Conservation (phyloP, 352 stramenopile species). For the Albugo laibachii region DNA sequence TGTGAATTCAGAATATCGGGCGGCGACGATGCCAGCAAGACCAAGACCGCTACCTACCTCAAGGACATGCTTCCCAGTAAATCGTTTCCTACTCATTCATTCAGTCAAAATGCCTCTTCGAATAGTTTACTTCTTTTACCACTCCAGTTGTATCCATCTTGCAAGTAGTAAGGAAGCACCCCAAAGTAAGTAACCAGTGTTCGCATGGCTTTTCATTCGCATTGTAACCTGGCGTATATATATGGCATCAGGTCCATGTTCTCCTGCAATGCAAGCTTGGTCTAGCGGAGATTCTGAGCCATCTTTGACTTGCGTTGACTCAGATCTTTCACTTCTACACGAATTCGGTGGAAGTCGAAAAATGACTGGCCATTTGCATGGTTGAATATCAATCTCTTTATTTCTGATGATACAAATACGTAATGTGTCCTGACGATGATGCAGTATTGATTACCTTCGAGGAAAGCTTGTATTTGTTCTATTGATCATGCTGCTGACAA, state of each 20-base stretch:
- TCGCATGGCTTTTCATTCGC: conserved; percentile 71
- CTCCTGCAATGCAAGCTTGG: too few relatives aligned
- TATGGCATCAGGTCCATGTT: background rate
- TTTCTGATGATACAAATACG: too few relatives aligned
- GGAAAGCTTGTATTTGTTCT: too few relatives aligned
- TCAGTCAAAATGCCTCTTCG: background rate
- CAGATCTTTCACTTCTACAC: too few relatives aligned
- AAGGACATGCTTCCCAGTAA: conserved; percentile 43
- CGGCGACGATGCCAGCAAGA: conserved; percentile 55
- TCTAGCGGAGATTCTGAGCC: too few relatives aligned
- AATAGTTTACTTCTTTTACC: conserved; percentile 1
- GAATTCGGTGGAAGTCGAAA: too few relatives aligned
- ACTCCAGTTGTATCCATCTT: conserved; percentile 62
- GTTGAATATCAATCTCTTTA: too few relatives aligned
- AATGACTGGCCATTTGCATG: too few relatives aligned
- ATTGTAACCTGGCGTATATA: conserved; percentile 45
- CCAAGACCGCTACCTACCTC: conserved; percentile 72
- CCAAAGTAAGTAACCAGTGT: conserved; percentile 74
- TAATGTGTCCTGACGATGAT: too few relatives aligned
- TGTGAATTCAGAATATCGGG: conserved; percentile 32
- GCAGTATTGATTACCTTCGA: too few relatives aligned
- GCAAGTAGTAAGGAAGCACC: conserved; percentile 59
- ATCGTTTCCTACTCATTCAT: conserved; percentile 16
- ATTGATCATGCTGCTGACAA: too few relatives aligned
- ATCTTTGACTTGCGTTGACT: too few relatives aligned